These are phyloP conservation scores for Nemania serpens DNA, from an alignment of 2,329 filamentous ascomycete genomes.

Conservation along the genomic window DNA sequence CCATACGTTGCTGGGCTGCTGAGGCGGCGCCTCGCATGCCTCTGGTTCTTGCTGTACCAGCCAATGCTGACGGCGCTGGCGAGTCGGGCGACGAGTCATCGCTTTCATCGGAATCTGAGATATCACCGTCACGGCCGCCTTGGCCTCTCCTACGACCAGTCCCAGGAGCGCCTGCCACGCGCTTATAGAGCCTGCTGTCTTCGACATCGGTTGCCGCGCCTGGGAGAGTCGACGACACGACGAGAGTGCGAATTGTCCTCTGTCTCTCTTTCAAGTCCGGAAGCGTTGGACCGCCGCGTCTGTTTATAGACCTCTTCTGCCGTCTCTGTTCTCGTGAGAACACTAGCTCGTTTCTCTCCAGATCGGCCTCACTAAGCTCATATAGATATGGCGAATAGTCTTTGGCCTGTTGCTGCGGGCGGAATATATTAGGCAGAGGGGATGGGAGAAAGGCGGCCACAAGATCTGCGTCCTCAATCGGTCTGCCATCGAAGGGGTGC, in stretches of 20 bases:
- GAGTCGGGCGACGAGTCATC: conserved; percentile 87
- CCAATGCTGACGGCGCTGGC: conserved; percentile 74
- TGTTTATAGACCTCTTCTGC: conserved; percentile 93
- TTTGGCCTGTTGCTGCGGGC: conserved; percentile 89
- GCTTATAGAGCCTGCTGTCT: conserved; percentile 86
- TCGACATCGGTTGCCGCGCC: conserved; percentile 81
- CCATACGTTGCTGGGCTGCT: conserved; percentile 86
- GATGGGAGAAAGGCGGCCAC: conserved; percentile 83
- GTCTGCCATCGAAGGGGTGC: conserved; percentile 92
- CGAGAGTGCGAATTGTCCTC: conserved; percentile 86
- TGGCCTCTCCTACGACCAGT: conserved; percentile 59
- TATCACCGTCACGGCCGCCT: conserved; percentile 66
- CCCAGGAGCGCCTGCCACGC: conserved; percentile 62
- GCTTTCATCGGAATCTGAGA: conserved; percentile 88
- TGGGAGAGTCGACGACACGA: conserved; percentile 91
- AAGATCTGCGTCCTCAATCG: conserved; percentile 89
- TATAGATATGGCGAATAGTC: conserved; percentile 94
- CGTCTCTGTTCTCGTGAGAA: conserved; percentile 92
- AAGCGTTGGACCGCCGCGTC: conserved; percentile 86
- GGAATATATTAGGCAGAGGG: conserved; percentile 80
- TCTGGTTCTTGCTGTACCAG: conserved; percentile 82
- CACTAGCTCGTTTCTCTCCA: conserved; percentile 88
- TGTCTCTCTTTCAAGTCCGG: conserved; percentile 97
- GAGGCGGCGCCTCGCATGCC: conserved; percentile 88
- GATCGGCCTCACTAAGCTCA: conserved; percentile 86